phyloP scores from a whole-genome alignment of 169 alveolate species.

The Plasmodium yoelii region DNA sequence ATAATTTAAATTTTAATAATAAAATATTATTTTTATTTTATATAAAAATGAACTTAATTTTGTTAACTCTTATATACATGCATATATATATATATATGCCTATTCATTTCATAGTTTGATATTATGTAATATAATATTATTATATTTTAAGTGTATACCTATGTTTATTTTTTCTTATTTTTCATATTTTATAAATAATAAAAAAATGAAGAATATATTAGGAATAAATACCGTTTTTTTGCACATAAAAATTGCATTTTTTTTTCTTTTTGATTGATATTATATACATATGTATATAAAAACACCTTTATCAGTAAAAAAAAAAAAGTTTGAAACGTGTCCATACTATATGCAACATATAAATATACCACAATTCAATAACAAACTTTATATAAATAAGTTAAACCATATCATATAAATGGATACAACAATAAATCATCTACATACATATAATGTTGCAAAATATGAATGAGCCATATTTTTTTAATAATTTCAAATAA shows the following conservation, averaged over 20 bases:
- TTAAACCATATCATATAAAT: constrained; percentile 1
- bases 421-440: neutral
- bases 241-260: constrained; percentile 12
- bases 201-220: neutral
- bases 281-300: constrained; percentile 1
- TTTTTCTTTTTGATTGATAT: neutral
- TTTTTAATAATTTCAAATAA: too few relatives aligned
- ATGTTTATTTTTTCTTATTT: neutral
- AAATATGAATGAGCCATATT: neutral
- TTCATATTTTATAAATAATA: neutral
- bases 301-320: neutral
- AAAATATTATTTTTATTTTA: too few relatives aligned
- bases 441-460: neutral
- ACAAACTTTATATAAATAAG: neutral
- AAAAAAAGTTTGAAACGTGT: neutral
- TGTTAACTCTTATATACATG: too few relatives aligned
- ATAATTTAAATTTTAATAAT: too few relatives aligned
- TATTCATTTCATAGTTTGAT: too few relatives aligned
- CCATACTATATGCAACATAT: neutral
- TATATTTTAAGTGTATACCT: too few relatives aligned
- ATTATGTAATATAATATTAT: too few relatives aligned
- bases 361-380: neutral
- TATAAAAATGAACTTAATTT: too few relatives aligned
- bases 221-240: neutral
- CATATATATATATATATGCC: too few relatives aligned